Conservation (phyloP, 352 stramenopile species). For the Phytopythium boreale region DNA sequence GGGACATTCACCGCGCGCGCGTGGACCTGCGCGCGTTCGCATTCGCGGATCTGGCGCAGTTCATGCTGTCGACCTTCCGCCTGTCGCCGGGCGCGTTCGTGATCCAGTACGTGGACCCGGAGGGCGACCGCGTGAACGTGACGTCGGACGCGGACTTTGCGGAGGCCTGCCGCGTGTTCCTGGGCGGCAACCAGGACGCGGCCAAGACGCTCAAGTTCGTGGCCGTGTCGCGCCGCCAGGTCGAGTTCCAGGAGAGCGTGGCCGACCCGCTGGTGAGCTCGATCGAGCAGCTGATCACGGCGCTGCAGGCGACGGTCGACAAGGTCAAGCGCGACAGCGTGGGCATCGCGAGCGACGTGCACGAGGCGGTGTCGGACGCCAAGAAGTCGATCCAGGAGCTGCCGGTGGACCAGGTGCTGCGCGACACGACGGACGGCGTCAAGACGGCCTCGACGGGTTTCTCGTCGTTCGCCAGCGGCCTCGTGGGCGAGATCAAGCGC, state of each 20-base stretch:
- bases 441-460: slow-evolving; percentile 48
- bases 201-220: slow-evolving; percentile 63
- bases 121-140: slow-evolving; percentile 74
- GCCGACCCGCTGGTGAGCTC: slow-evolving; percentile 72
- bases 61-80: slow-evolving; percentile 65
- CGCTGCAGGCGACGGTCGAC: slow-evolving; percentile 65
- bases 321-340: slow-evolving; percentile 79
- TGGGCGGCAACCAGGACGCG: slow-evolving; percentile 17
- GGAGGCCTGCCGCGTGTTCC: slow-evolving; percentile 58
- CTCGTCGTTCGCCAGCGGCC: slow-evolving; percentile 69
- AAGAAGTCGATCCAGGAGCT: slow-evolving; percentile 40
- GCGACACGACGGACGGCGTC: slow-evolving; percentile 33
- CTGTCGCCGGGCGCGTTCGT: slow-evolving; percentile 45
- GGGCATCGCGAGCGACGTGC: slow-evolving; percentile 36
- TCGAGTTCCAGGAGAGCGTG: slow-evolving; percentile 76
- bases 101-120: slow-evolving; percentile 79
- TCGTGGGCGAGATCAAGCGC: slow-evolving; percentile 71
- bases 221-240: slow-evolving; percentile 47
- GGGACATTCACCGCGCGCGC: slow-evolving; percentile 77
- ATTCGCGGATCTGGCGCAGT: slow-evolving; percentile 36
- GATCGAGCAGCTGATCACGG: slow-evolving; percentile 77
- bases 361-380: slow-evolving; percentile 26
- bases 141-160: slow-evolving; percentile 63
- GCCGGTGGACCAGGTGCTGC: slow-evolving; percentile 35
- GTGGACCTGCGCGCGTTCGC: slow-evolving; percentile 50